A percentile compares a stretch with the other conserved stretches of the same genome.
Evolutionary conservation across 2,329 filamentous ascomycete species (phyloP).

Genomic region (Diaporthe capsici): DNA sequence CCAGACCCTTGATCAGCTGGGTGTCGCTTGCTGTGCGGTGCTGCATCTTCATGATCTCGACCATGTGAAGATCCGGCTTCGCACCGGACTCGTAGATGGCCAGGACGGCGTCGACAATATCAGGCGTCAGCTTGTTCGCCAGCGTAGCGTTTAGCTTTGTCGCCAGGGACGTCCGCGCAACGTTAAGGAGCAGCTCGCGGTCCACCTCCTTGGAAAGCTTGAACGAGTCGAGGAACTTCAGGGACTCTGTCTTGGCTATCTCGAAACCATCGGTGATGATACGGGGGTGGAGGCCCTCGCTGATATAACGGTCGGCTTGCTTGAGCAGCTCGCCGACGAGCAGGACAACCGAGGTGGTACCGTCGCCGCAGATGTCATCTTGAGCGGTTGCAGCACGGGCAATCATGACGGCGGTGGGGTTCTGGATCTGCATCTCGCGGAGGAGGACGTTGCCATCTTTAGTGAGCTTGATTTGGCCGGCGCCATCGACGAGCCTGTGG

Average conservation of each 20-base stretch:
- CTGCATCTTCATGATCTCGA: slow-evolving; percentile 99
- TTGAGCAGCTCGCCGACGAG: slow-evolving; percentile 97
- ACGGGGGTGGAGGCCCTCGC: slow-evolving; percentile 95
- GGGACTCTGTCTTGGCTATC: slow-evolving; percentile 91
- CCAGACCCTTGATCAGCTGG: slow-evolving; percentile 92
- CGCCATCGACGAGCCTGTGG: slow-evolving; percentile 76
- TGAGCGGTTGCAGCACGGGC: slow-evolving; percentile 91
- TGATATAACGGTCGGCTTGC: slow-evolving; percentile 96
- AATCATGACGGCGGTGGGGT: slow-evolving; percentile 93
- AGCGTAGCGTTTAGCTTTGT: slow-evolving; percentile 94
- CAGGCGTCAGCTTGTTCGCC: slow-evolving; percentile 91
- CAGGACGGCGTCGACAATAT: slow-evolving; percentile 96
- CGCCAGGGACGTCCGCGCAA: slow-evolving; percentile 92
- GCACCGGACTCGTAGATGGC: slow-evolving; percentile 90
- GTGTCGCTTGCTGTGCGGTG: slow-evolving; percentile 97
- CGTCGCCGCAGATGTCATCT: slow-evolving; percentile 98
- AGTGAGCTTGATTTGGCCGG: slow-evolving; percentile 95
- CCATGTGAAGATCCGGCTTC: slow-evolving; percentile 98
- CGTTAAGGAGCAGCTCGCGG: slow-evolving; percentile 91
- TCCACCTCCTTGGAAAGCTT: slow-evolving; percentile 91
- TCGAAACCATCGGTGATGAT: slow-evolving; percentile 99
- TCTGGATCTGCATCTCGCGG: slow-evolving; percentile 93
- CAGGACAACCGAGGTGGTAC: slow-evolving; percentile 95
- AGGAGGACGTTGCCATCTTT: slow-evolving; percentile 95
- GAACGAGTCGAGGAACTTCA: slow-evolving; percentile 97